Evolutionary conservation across 345 rosid genomes (phyloP).

Genomic region (Physaria fendleri): DNA sequence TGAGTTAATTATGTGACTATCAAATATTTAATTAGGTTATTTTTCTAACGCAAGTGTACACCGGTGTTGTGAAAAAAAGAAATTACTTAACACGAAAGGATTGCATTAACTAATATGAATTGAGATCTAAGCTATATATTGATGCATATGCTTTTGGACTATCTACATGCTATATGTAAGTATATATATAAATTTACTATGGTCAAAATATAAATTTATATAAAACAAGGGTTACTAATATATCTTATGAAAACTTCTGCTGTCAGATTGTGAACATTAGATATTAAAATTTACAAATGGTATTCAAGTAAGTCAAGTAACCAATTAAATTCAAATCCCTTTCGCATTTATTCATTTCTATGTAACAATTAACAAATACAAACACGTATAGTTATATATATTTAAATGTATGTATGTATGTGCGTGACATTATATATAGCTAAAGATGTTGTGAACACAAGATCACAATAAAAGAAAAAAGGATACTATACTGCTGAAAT

Average conservation of each 20-base stretch:
- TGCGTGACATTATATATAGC: not conserved
- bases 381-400: not conserved
- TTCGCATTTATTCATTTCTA: not conserved
- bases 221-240: not conserved
- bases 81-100: no score
- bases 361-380: not conserved
- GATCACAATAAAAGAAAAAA: not conserved
- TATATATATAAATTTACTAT: not conserved
- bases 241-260: not conserved
- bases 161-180: no score
- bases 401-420: not conserved
- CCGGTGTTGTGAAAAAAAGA: no score
- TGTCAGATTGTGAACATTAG: not conserved
- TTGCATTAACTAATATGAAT: no score
- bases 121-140: no score
- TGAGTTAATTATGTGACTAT: no score
- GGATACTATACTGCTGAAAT: not conserved
- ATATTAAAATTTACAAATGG: not conserved
- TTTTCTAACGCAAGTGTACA: no score
- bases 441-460: not conserved
- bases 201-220: not conserved
- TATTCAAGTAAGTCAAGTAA: not conserved
- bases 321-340: constrained; percentile 2
- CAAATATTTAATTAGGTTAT: no score
- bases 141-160: no score